phyloP scores from a whole-genome alignment of 345 rosid genomes.

The Camelina neglecta region DNA sequence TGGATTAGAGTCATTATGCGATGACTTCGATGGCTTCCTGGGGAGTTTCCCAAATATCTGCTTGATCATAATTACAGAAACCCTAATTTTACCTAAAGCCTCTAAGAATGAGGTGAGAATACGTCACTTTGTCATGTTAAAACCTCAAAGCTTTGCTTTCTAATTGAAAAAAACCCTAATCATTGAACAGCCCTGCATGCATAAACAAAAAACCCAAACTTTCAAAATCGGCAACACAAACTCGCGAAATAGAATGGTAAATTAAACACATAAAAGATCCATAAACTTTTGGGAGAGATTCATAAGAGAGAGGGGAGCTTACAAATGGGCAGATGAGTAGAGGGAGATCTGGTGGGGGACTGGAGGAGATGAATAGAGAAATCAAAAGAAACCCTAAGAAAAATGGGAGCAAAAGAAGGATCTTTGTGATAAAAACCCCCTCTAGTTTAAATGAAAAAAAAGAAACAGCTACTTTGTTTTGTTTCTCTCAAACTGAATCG shows the following conservation, averaged over 20 bases:
- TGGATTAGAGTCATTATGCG: slow-evolving; percentile 49
- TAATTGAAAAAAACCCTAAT: slow-evolving; percentile 8
- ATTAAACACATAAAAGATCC: not conserved
- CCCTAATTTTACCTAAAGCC: slow-evolving; percentile 19
- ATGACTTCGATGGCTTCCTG: slow-evolving; percentile 71
- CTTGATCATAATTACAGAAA: slow-evolving; percentile 65
- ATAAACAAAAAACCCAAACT: not conserved
- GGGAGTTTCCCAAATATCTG: slow-evolving; percentile 79
- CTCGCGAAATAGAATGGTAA: not conserved
- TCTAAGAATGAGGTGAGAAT: slow-evolving; percentile 3
- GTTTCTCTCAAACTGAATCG: slow-evolving; percentile 33
- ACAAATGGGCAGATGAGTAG: slow-evolving; percentile 26
- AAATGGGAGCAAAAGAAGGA: slow-evolving; percentile 28
- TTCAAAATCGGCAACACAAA: not conserved
- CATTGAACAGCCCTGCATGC: slow-evolving; percentile 39
- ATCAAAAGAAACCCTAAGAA: slow-evolving; percentile 27
- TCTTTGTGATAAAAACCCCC: slow-evolving; percentile 49
- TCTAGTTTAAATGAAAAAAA: not conserved
- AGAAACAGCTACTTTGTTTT: slow-evolving; percentile 11
- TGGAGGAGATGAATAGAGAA: not conserved
- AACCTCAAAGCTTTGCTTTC: not conserved
- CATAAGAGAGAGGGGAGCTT: slow-evolving; percentile 5
- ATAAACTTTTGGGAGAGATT: slow-evolving; percentile 3
- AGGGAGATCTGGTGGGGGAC: slow-evolving; percentile 34
- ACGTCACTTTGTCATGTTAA: not conserved